A percentile compares a stretch with the other conserved stretches of the same genome.
phyloP scores from a whole-genome alignment of 2,329 filamentous ascomycete species.

The Nannizzia gypsea region DNA sequence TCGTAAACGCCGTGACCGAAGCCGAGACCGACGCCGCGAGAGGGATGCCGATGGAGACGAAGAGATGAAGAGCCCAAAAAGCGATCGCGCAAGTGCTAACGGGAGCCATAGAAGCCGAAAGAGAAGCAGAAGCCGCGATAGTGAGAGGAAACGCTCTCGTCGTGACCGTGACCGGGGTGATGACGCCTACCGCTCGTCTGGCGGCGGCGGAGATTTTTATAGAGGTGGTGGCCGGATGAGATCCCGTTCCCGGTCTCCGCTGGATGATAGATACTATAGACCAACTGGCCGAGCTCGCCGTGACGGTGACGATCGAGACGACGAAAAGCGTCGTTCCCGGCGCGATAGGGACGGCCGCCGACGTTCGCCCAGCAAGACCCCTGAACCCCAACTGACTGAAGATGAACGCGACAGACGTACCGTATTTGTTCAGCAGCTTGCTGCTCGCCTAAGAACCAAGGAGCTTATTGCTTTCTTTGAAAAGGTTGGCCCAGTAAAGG shows the following conservation, averaged over 20 bases:
- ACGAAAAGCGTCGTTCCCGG: constrained; percentile 38
- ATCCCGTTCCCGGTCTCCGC: constrained; percentile 61
- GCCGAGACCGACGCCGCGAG: constrained; percentile 35
- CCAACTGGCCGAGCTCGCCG: constrained; percentile 39
- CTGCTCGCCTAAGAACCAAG: constrained; percentile 79
- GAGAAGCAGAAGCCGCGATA: constrained; percentile 66
- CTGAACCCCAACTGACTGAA: constrained; percentile 67
- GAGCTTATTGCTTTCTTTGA: constrained; percentile 93
- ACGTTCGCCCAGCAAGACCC: constrained; percentile 38
- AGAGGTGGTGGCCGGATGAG: constrained; percentile 52
- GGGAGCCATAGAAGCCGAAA: constrained; percentile 67
- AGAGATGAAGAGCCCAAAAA: constrained; percentile 53
- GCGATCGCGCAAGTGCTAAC: constrained; percentile 60
- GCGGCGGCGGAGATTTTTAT: constrained; percentile 56
- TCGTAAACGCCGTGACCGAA: constrained; percentile 44
- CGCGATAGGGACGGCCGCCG: constrained; percentile 41
- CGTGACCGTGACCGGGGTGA: constrained; percentile 50
- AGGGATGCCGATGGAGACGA: constrained; percentile 47
- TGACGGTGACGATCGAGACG: constrained; percentile 34
- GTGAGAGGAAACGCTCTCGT: constrained; percentile 60
- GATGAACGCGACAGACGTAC: constrained; percentile 95
- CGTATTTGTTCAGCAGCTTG: constrained; percentile 96
- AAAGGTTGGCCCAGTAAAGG: constrained; percentile 84
- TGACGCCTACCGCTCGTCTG: constrained; percentile 35
- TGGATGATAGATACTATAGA: constrained; percentile 47